Base-by-base conservation (phyloP, 108 stramenopile genomes). In the Skeletonema potamos region DNA sequence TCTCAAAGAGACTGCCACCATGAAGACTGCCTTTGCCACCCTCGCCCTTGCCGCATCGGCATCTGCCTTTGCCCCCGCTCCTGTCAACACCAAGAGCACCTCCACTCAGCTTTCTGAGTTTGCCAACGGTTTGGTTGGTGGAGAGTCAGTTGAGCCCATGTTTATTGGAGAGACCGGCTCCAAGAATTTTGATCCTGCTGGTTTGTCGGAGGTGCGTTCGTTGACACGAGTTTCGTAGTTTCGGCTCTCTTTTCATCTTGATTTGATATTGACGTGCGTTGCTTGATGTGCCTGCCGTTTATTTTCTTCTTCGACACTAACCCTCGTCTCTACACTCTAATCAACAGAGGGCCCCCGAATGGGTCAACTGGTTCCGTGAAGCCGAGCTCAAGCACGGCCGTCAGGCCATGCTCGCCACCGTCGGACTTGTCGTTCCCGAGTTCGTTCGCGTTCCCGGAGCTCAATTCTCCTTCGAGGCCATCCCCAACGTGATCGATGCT, bases 311-410 rank as follows among this genome's bases (percentile, higher is more conserved):
- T 7, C 7, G 4, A 7, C 34, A 51, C 48, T 51, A 24, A 51
- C 18, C 20, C 27, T 63, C 4, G 10, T 22, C 66, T 15, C 56
- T 36, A 32, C 24, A 34, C 27, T 13, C 17, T 72, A 44, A 13
- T 70, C 39, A 44, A 60, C 55, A 84, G 77, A 36, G 64, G 29
- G 72, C 82, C 48, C 84, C 89, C 48, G 84, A 84, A 24, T 87
- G 83, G 84, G 54, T 92, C 39, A 87, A 87, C 64, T 94, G 90
- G 87, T 97, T 92, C 92, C 90, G 92, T 66, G 90, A 95, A 79
- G 79, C 86, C 65, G 92, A 94, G 60, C 71, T 92, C 76, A 83
- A 86, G 43, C 91, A 94, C 84, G 93, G 93, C 58, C 87, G 93
- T 55, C 75, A 83, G 22, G 91, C 92, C 82, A 95, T 95, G 94